Conservation (phyloP, 768 basidiomycete genomes). For the Xerocomellus dryophilus region DNA sequence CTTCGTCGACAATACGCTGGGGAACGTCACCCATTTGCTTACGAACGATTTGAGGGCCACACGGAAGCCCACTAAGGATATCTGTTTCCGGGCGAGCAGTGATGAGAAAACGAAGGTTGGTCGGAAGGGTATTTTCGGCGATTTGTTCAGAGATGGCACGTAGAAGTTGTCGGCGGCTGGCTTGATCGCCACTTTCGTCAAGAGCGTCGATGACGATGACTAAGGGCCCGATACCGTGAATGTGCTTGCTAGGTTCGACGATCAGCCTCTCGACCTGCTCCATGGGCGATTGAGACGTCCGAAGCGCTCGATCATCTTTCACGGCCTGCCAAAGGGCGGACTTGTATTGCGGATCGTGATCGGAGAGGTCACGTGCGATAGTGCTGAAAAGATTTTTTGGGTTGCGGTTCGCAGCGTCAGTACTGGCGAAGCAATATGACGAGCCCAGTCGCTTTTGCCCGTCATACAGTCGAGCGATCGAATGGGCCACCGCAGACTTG, state of each 20-base stretch:
- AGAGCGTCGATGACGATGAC: slow-evolving; percentile 32
- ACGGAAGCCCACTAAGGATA: slow-evolving; percentile 7
- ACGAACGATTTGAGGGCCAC: slow-evolving; percentile 5
- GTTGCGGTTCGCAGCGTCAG: neutral
- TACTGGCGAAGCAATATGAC: slow-evolving; percentile 18
- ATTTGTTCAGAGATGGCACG: neutral
- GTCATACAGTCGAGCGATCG: slow-evolving; percentile 14
- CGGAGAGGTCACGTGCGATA: slow-evolving; percentile 26
- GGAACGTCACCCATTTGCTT: slow-evolving; percentile 11
- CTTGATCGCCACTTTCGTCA: slow-evolving; percentile 16
- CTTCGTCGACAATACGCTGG: neutral
- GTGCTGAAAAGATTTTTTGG: slow-evolving; percentile 21
- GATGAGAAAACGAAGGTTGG: slow-evolving; percentile 8
- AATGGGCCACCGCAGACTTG: neutral
- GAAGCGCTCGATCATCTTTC: slow-evolving; percentile 3
- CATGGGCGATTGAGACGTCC: neutral
- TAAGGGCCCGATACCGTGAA: slow-evolving; percentile 22
- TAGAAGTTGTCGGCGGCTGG: slow-evolving; percentile 15
- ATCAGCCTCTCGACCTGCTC: slow-evolving; percentile 22
- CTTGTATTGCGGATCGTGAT: slow-evolving; percentile 16
- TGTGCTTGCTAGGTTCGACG: slow-evolving; percentile 12
- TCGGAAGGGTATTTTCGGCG: neutral
- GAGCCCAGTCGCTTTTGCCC: slow-evolving; percentile 20
- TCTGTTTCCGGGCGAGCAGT: slow-evolving; percentile 1
- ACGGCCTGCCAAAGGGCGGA: slow-evolving; percentile 4